Conservation (phyloP, 352 stramenopile species). For the Globisporangium apiculatum region DNA sequence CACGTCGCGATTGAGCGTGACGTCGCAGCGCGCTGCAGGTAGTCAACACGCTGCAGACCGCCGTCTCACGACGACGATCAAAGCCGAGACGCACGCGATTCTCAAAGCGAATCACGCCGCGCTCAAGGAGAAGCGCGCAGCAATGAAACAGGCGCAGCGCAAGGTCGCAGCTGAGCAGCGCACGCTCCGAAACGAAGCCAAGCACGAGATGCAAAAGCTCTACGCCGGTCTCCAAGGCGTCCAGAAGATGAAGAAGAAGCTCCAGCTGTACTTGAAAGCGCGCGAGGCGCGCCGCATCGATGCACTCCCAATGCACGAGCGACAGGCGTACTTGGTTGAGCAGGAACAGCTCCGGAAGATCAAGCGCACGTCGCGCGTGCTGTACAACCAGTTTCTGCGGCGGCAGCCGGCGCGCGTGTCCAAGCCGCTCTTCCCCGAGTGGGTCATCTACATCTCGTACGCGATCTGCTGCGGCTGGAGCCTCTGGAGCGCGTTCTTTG, state of each 20-base stretch:
- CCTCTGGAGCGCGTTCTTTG: constrained; percentile 55
- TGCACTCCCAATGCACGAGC: constrained; percentile 48
- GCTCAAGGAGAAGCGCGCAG: constrained; percentile 30
- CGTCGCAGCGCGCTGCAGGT: not conserved
- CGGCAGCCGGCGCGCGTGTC: constrained; percentile 37
- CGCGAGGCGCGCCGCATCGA: constrained; percentile 28
- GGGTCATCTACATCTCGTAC: constrained; percentile 70
- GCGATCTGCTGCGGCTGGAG: constrained; percentile 45
- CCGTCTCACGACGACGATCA: constrained; percentile 37
- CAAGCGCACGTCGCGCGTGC: constrained; percentile 46
- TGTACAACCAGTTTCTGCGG: constrained; percentile 68
- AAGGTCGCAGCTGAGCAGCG: constrained; percentile 24
- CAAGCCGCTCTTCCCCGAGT: constrained; percentile 62
- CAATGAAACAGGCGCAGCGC: constrained; percentile 32
- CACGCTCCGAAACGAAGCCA: constrained; percentile 25
- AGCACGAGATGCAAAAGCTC: constrained; percentile 36
- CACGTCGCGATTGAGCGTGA: constrained; percentile 2
- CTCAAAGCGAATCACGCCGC: constrained; percentile 34
- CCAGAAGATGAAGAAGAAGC: constrained; percentile 50
- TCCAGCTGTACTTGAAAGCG: constrained; percentile 36
- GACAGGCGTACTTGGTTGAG: constrained; percentile 48
- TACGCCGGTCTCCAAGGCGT: constrained; percentile 36
- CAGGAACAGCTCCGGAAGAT: constrained; percentile 57
- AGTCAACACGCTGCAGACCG: constrained; percentile 13
- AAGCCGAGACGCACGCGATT: constrained; percentile 47